Percentiles rank a stretch among this genome's conserved stretches.
Evolutionary conservation across 148 eudicot genomes (phyloP).

Genomic region (Rheum nobile): DNA sequence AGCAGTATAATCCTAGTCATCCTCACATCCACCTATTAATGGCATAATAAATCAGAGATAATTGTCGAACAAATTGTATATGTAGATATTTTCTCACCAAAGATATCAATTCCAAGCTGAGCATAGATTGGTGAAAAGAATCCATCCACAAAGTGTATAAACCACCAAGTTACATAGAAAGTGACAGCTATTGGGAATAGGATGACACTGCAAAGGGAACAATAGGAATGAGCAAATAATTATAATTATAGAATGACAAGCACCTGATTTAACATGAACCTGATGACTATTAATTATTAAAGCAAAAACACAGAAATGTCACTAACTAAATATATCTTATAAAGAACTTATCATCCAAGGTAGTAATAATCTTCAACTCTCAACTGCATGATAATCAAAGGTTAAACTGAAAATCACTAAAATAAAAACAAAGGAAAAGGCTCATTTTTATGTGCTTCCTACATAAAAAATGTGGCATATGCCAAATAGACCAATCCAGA

Average conservation of each 20-base stretch:
- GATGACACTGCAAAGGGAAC: constrained; percentile 61
- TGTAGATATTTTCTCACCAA: constrained; percentile 37
- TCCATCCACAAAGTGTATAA: constrained; percentile 81
- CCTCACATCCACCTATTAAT: neutral
- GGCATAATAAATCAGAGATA: neutral
- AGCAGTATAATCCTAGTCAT: neutral
- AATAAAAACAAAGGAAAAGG: neutral
- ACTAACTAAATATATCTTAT: neutral
- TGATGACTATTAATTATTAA: neutral
- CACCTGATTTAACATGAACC: neutral
- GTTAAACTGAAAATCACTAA: neutral
- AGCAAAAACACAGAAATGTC: neutral
- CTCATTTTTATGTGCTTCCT: neutral
- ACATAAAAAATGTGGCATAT: neutral
- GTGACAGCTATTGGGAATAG: constrained; percentile 80
- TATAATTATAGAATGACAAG: neutral
- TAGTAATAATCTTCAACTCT: neutral
- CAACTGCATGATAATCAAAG: neutral
- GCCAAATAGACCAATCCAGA: neutral
- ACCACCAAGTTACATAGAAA: constrained; percentile 86
- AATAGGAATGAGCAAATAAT: constrained; percentile 12
- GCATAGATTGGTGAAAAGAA: constrained; percentile 83
- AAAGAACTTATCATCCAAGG: neutral
- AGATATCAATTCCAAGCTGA: constrained; percentile 74
- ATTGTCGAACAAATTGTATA: neutral